Evolutionary conservation across 176 grass and related monocot species (phyloP).

Genomic region (Cenchrus americanus): DNA sequence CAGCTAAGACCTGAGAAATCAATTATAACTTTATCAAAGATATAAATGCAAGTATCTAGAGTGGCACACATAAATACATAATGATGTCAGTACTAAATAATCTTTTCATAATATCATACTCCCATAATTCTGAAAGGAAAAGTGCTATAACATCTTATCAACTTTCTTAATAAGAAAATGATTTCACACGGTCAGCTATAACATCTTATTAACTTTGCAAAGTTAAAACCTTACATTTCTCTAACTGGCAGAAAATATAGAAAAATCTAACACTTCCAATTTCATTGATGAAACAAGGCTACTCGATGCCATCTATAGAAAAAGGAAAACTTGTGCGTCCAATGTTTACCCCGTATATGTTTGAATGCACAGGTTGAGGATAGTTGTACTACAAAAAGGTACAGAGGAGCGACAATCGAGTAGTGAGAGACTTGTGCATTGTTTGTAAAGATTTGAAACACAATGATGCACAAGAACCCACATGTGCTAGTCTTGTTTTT

Average conservation of each 20-base stretch:
- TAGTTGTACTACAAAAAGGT: background rate
- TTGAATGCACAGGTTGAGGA: background rate
- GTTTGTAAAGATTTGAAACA: constrained; percentile 24
- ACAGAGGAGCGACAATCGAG: background rate
- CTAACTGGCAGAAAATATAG: background rate
- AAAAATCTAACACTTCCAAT: background rate
- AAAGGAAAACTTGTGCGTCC: background rate
- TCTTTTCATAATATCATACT: background rate
- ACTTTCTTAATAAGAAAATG: background rate
- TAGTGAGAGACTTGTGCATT: background rate
- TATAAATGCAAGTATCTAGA: background rate
- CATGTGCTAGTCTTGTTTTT: background rate
- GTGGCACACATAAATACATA: constrained; percentile 21
- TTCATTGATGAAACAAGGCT: constrained; percentile 14
- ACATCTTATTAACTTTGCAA: background rate
- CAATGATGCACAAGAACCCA: background rate
- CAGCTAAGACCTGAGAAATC: constrained; percentile 11
- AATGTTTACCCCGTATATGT: constrained; percentile 13
- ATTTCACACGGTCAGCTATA: background rate
- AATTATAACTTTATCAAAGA: constrained; percentile 24
- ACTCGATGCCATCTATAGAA: background rate
- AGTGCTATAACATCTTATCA: background rate
- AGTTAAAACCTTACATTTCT: background rate
- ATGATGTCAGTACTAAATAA: background rate
- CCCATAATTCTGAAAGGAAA: background rate